Evolutionary conservation across 352 stramenopile genomes (phyloP).

Genomic region (Pythium guiyangense): DNA sequence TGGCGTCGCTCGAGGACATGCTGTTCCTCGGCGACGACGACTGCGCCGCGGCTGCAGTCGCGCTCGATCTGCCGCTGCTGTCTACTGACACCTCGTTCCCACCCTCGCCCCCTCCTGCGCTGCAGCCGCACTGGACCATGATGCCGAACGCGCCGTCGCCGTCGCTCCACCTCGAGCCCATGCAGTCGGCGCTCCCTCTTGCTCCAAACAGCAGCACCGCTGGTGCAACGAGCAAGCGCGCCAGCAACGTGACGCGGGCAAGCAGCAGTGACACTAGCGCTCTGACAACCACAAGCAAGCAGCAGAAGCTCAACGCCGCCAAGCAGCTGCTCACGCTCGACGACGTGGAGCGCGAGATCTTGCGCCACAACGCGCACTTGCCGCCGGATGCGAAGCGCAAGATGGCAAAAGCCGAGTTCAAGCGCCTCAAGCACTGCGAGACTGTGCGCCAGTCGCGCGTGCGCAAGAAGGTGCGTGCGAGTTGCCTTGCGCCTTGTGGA

Average conservation of each 20-base stretch:
- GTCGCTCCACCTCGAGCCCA: slow-evolving; percentile 20
- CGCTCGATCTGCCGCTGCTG: too few species aligned
- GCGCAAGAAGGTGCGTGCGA: slow-evolving; percentile 52
- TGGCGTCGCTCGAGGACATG: slow-evolving; percentile 5
- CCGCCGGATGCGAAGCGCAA: slow-evolving; percentile 38
- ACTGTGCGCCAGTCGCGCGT: slow-evolving; percentile 72
- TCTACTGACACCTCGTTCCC: slow-evolving; percentile 13
- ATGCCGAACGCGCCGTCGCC: slow-evolving; percentile 34
- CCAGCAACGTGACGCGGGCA: neutral
- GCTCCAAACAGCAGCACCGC: neutral
- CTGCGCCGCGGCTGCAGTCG: too few species aligned
- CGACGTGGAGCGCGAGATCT: slow-evolving; percentile 54
- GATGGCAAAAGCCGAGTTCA: slow-evolving; percentile 64
- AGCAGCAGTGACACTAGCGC: too few species aligned
- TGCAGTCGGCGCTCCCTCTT: slow-evolving; percentile 12
- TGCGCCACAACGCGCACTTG: slow-evolving; percentile 34
- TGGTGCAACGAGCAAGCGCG: neutral
- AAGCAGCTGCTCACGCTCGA: slow-evolving; percentile 46
- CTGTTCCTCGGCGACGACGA: slow-evolving; percentile 5
- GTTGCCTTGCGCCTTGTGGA: neutral
- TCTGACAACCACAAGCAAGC: neutral
- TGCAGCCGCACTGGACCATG: slow-evolving; percentile 17
- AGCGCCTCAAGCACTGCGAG: slow-evolving; percentile 75
- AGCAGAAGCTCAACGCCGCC: slow-evolving; percentile 5
- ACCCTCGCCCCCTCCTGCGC: slow-evolving; percentile 21